Conservation (phyloP, 2,329 filamentous ascomycete species). For the Fusarium sp. region DNA sequence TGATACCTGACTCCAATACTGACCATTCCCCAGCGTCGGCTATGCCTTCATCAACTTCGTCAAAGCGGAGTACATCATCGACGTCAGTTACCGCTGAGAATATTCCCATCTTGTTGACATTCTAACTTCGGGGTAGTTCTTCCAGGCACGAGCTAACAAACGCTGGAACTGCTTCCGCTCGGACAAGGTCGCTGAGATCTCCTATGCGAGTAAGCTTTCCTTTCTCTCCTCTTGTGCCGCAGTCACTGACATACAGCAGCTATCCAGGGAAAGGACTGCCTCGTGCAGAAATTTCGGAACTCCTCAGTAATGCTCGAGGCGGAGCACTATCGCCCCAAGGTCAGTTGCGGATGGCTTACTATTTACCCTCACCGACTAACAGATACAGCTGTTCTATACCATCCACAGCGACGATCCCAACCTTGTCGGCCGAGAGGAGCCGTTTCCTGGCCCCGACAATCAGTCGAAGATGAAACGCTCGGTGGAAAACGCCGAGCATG, state of each 20-base stretch:
- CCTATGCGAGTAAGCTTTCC: slow-evolving; percentile 85
- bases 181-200: slow-evolving; percentile 88
- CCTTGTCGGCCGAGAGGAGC: slow-evolving; percentile 75
- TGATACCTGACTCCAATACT: slow-evolving; percentile 29
- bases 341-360: slow-evolving; percentile 48
- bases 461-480: slow-evolving; percentile 87
- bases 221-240: rapidly evolving
- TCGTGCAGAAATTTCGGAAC: slow-evolving; percentile 96
- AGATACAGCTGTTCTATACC: slow-evolving; percentile 62
- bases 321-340: slow-evolving; percentile 84
- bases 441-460: slow-evolving; percentile 84
- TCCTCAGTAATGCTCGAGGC: slow-evolving; percentile 94
- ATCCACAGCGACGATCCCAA: slow-evolving; percentile 59
- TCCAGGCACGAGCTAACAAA: slow-evolving; percentile 74
- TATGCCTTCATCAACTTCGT: slow-evolving; percentile 96
- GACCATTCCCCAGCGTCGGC: slow-evolving; percentile 73
- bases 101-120: not conserved
- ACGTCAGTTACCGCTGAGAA: slow-evolving; percentile 57
- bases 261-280: slow-evolving; percentile 90
- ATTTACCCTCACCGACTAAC: not conserved
- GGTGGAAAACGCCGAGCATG: slow-evolving; percentile 85
- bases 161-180: slow-evolving; percentile 85
- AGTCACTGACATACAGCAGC: slow-evolving; percentile 60
- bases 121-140: slow-evolving; percentile 66
- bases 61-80: slow-evolving; percentile 77